Evolutionary conservation across 2,329 filamentous ascomycete genomes (phyloP), one percentile per base, ranked within the genome.

Genomic region (Scedosporium apiospermum): DNA sequence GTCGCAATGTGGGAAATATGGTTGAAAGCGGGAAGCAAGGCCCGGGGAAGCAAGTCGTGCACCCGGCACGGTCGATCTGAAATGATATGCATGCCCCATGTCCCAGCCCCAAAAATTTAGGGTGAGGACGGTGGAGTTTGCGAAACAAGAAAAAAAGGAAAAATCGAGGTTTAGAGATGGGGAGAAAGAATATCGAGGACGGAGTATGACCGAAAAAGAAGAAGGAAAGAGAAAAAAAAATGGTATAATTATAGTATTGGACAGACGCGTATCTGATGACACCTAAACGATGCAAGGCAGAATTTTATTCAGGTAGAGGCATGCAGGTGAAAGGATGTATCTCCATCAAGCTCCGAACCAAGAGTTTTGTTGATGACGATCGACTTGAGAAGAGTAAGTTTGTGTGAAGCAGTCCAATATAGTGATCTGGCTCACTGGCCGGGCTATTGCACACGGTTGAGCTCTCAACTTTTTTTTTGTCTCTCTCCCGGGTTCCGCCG

Each of bases 11-110:
- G 49, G 49, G 60, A 55, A 44, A 34, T 55, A 41, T 23, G 60
- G 49, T 61, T 49, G 46, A 61, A 44, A 57, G 62, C 62, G 62
- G 62, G 62, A 63, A 30, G 62, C 62, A 63, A 55, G 62, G 57
- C 57, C 44, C 62, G 62, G 62, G 61, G 62, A 63, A 63, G 62
- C 62, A 60, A 21, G 57, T 53, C 5, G 34, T 44, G 49, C 57
- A 60, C 53, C 62, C 62, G 62, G 62, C 27, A 46, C 58, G 46
- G 57, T 60, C 34, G 62, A 60, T 60, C 62, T 44, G 41, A 49
- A 42, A 60, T 57, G 62, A 60, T 60, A 34, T 57, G 44, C 57
- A 63, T 63, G 30, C 27, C 46, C 46, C 44, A 61, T 61, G 59
- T 23, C 27, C 34, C 14, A 26, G 59, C 42, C 49, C 44, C 59